phyloP scores from a whole-genome alignment of 2,329 filamentous ascomycete species.

The Colletotrichum coccodes region DNA sequence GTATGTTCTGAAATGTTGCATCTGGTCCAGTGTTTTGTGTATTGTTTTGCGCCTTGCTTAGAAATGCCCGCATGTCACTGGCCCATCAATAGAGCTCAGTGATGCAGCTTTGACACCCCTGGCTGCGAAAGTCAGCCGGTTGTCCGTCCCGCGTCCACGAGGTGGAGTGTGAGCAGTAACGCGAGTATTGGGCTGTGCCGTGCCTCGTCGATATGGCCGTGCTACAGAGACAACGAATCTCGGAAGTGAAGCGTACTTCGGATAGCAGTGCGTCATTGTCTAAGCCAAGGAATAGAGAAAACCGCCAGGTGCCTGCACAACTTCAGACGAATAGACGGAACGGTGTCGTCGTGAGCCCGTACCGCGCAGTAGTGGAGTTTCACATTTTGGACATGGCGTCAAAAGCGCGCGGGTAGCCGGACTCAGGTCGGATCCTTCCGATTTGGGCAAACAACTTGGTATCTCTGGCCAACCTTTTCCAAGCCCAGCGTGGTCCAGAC shows the following conservation, averaged over 20 bases:
- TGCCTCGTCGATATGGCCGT: neutral
- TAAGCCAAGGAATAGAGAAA: conserved; percentile 5
- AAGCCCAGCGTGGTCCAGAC: conserved; percentile 4
- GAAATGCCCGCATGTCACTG: neutral
- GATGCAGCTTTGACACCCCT: conserved; percentile 9
- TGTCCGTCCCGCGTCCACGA: neutral
- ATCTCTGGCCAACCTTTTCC: conserved; percentile 1
- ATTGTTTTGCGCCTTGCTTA: neutral
- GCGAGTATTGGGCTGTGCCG: neutral
- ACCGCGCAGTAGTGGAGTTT: conserved; percentile 25
- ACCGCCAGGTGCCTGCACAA: conserved; percentile 8
- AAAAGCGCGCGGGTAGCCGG: conserved; percentile 20
- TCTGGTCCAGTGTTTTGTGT: conserved; percentile 9
- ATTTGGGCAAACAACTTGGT: conserved; percentile 6
- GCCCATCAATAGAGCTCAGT: conserved; percentile 3
- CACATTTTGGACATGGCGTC: conserved; percentile 27
- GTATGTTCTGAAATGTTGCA: neutral
- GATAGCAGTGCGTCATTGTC: conserved; percentile 14
- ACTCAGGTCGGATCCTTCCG: conserved; percentile 1
- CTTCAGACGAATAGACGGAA: conserved; percentile 11
- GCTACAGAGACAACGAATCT: neutral
- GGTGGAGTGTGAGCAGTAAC: neutral
- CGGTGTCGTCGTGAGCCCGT: neutral
- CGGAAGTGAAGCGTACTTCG: neutral
- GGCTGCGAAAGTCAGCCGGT: conserved; percentile 3